Conservation (phyloP, 805 yeast genomes). For the Metschnikowia colocasiae region DNA sequence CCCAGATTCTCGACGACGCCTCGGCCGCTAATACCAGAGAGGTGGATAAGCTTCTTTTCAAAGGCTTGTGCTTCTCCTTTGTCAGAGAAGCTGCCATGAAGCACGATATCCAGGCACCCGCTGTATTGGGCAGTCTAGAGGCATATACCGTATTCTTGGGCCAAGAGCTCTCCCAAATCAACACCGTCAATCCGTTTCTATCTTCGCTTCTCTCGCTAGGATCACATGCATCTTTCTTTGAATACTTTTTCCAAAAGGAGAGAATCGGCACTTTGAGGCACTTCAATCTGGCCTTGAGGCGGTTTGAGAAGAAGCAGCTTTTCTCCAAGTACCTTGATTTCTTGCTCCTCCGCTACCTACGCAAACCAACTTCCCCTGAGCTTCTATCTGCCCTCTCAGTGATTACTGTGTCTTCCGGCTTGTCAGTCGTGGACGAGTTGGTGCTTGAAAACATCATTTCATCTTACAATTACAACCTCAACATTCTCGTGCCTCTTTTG, state of each 20-base stretch:
- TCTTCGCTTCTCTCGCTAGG: slow-evolving; percentile 24
- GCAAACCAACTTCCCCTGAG: slow-evolving; percentile 4
- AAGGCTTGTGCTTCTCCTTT: slow-evolving; percentile 27
- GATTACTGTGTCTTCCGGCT: slow-evolving; percentile 14
- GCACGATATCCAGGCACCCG: slow-evolving; percentile 11
- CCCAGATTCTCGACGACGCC: slow-evolving; percentile 6
- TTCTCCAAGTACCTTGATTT: slow-evolving; percentile 18
- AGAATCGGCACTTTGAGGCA: not conserved
- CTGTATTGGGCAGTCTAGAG: slow-evolving; percentile 15
- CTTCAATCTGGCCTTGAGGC: slow-evolving; percentile 19
- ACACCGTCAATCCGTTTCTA: slow-evolving; percentile 17
- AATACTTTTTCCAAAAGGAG: slow-evolving; percentile 19
- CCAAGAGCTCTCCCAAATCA: slow-evolving; percentile 17
- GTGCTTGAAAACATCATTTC: slow-evolving; percentile 21
- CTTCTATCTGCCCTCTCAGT: slow-evolving; percentile 19
- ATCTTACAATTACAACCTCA: slow-evolving; percentile 11
- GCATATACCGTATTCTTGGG: slow-evolving; percentile 22
- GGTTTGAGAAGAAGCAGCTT: slow-evolving; percentile 25
- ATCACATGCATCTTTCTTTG: slow-evolving; percentile 20
- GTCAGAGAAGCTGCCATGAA: slow-evolving; percentile 23
- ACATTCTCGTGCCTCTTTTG: slow-evolving; percentile 12
- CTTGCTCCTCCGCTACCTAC: slow-evolving; percentile 8
- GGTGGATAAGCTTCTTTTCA: slow-evolving; percentile 36
- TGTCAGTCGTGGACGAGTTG: slow-evolving; percentile 19
- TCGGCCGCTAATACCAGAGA: slow-evolving; percentile 23